These are phyloP conservation scores for Chaetothyriales sp. DNA, from an alignment of 2,329 filamentous ascomycete species.

Conservation along the genomic window DNA sequence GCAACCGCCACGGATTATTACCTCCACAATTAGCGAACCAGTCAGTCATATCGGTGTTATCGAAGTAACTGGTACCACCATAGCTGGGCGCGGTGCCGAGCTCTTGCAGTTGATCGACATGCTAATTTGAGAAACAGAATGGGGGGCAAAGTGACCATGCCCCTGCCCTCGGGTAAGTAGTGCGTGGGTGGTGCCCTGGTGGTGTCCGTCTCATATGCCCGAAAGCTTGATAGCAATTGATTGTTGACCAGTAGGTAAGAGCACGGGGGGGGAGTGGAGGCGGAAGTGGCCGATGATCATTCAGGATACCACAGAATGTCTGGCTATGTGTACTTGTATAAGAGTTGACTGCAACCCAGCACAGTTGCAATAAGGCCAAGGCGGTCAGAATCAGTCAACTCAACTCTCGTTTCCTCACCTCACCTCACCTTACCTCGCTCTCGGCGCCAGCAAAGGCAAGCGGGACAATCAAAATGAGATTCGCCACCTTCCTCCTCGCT, in stretches of 20 bases:
- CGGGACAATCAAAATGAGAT: slow-evolving; percentile 2
- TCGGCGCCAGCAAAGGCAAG: too few relatives aligned
- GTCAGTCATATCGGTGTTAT: too few relatives aligned
- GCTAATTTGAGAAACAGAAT: too few relatives aligned
- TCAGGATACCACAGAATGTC: not conserved
- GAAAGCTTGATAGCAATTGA: not conserved
- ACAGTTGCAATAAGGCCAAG: not conserved
- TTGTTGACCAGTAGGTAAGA: not conserved
- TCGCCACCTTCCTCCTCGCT: slow-evolving; percentile 4
- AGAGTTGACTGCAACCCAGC: not conserved
- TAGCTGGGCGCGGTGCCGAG: too few relatives aligned
- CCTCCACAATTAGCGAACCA: too few relatives aligned
- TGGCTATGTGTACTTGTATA: not conserved
- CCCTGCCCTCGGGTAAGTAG: too few relatives aligned
- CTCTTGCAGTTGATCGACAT: too few relatives aligned
- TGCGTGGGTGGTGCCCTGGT: not conserved
- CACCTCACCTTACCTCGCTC: too few relatives aligned
- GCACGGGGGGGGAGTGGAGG: not conserved
- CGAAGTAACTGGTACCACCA: too few relatives aligned
- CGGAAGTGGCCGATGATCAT: not conserved
- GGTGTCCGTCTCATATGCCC: not conserved
- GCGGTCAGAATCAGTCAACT: not conserved
- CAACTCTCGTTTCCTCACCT: not conserved
- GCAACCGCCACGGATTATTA: too few relatives aligned
- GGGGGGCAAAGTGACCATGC: too few relatives aligned